Evolutionary conservation across 345 rosid genomes (phyloP), one percentile per base, ranked within the genome.

Genomic region (Streptanthus diversifolius): DNA sequence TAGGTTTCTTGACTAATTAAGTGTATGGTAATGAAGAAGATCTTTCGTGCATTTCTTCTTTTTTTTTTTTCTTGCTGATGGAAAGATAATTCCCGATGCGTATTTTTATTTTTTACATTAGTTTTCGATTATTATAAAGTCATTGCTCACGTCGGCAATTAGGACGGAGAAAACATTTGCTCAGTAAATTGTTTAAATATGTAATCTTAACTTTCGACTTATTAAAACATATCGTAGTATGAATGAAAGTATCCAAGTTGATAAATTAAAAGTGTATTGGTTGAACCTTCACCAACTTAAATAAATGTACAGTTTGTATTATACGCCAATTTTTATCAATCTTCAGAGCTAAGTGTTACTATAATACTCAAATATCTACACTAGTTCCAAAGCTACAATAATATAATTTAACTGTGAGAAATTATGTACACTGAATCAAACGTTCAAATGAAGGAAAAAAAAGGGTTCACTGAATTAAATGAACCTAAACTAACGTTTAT

Each of bases 301-400:
- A 7, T 32, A 53, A 63, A 37, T 8, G 36, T 10, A 1, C 13
- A 51, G 30, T 39, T 51, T 71, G 75, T 52, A 52, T 29, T 41
- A 21, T 41, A 63, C 69, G 70, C 70, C 45, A 72, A 3, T 45
- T 72, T 52, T 43, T 17, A 44, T 44, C 3, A 17, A 43, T 43
- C 19, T 43, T n/a, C 9, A n/a, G 9, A 43, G 7, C 48, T 7
- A 43, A 15, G 19, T 43, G 21, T n/a, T 43, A 43, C 10, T 15
- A 7, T n/a, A 43, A 44, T 17, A 7, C 17, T 43, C 27, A 25
- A 39, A 14, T 14, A 44, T 44, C 49, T 7, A 17, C 22, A 17
- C 19, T 17, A 15, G 10, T 44, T 19, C 49, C 10, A 33, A 44
- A 44, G 19, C 49, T 44, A 15, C 49, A 44, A 8, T 7, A 15